phyloP scores from a whole-genome alignment of 2,329 filamentous ascomycete species.

The Aspergillus pseudonomiae region DNA sequence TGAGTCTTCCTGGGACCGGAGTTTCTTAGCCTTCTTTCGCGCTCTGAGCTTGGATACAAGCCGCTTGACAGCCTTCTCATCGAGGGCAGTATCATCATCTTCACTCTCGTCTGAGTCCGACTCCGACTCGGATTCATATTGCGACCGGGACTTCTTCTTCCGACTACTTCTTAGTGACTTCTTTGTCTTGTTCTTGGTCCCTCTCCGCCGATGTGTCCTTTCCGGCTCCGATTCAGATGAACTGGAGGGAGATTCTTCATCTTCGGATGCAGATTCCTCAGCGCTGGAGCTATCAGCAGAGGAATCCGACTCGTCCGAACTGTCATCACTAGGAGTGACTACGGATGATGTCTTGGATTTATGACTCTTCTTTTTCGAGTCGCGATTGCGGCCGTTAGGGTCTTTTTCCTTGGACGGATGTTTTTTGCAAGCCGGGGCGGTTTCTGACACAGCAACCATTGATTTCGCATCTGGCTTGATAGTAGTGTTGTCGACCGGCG shows the following conservation, averaged over 20 bases:
- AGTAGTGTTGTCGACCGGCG: conserved; percentile 29
- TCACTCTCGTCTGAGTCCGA: conserved; percentile 33
- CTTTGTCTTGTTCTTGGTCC: conserved; percentile 40
- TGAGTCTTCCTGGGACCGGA: conserved; percentile 29
- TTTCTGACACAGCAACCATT: conserved; percentile 27
- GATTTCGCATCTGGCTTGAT: conserved; percentile 29
- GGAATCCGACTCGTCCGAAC: conserved; percentile 11
- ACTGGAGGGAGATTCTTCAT: conserved; percentile 18
- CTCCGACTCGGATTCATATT: conserved; percentile 25
- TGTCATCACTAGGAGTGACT: conserved; percentile 25
- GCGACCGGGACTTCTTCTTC: conserved; percentile 44
- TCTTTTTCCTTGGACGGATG: conserved; percentile 27
- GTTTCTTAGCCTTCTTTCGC: conserved; percentile 37
- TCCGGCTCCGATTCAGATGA: conserved; percentile 28
- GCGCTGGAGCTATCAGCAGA: conserved; percentile 22
- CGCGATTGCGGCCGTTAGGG: conserved; percentile 20
- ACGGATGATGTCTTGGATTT: conserved; percentile 24
- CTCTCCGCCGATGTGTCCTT: conserved; percentile 37
- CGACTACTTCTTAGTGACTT: conserved; percentile 31
- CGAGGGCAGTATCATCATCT: conserved; percentile 28
- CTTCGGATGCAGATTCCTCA: conserved; percentile 19
- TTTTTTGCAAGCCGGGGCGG: conserved; percentile 35
- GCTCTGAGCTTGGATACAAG: conserved; percentile 36
- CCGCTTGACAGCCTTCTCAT: conserved; percentile 37
- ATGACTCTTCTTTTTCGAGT: conserved; percentile 28